Conservation (phyloP, 805 yeast species). For the Torulaspora franciscae region DNA sequence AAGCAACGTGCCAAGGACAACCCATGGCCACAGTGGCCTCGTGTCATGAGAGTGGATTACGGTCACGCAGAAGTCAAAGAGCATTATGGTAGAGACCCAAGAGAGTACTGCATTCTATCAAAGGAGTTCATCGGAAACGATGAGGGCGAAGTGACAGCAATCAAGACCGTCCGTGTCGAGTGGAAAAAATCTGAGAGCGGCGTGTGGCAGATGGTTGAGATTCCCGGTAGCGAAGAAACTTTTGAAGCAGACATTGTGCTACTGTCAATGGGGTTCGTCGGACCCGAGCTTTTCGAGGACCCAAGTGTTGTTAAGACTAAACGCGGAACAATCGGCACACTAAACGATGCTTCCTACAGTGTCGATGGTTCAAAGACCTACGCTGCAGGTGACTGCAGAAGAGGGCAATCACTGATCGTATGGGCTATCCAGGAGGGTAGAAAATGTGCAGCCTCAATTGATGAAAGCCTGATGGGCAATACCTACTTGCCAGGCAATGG, state of each 20-base stretch:
- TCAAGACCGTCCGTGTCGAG: conserved; percentile 94
- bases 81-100: conserved; percentile 95
- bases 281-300: conserved; percentile 78
- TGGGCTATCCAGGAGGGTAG: conserved; percentile 99
- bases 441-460: conserved; percentile 96
- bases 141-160: conserved; percentile 90
- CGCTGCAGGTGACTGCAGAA: conserved; percentile 98
- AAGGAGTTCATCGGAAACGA: conserved; percentile 95
- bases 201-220: conserved; percentile 98
- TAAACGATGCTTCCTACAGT: conserved; percentile 55
- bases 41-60: conserved; percentile 94
- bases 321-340: conserved; percentile 74
- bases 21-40: conserved; percentile 99
- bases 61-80: conserved; percentile 94
- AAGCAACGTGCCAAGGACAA: conserved; percentile 81
- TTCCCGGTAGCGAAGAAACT: conserved; percentile 89
- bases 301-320: conserved; percentile 52
- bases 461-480: conserved; percentile 67
- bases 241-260: conserved; percentile 93
- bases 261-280: conserved; percentile 95
- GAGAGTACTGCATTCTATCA: conserved; percentile 92
- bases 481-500: conserved; percentile 92
- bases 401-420: conserved; percentile 96
- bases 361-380: conserved; percentile 67
- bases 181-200: conserved; percentile 95